These are phyloP conservation scores for Fusarium sp. DNA, from an alignment of 2,329 filamentous ascomycete species.

Conservation along the genomic window DNA sequence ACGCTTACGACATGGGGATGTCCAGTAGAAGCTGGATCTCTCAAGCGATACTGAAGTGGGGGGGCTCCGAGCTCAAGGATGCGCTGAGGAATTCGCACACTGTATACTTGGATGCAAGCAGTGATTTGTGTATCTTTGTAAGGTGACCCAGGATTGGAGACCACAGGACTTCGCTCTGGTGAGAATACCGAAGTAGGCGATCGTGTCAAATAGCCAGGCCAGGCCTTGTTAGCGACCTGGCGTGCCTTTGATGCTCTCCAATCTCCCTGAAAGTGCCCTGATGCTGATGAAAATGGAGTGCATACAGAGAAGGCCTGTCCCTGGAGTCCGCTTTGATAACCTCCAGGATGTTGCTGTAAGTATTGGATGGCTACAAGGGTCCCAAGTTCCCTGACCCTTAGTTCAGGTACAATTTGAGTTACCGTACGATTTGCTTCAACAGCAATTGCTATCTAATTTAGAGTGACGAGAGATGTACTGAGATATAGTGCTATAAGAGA, in stretches of 20 bases:
- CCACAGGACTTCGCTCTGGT: not conserved
- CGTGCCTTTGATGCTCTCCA: slow-evolving; percentile 9
- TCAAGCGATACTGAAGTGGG: slow-evolving; percentile 24
- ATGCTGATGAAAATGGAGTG: slow-evolving; percentile 27
- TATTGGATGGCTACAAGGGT: slow-evolving; percentile 12
- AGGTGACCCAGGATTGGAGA: not conserved
- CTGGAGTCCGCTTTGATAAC: slow-evolving; percentile 31
- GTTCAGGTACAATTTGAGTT: slow-evolving; percentile 18
- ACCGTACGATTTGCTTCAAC: not conserved
- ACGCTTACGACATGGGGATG: slow-evolving; percentile 16
- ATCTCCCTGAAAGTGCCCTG: slow-evolving; percentile 20
- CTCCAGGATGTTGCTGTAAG: slow-evolving; percentile 24
- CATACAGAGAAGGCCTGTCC: slow-evolving; percentile 23
- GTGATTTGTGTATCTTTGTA: slow-evolving; percentile 23
- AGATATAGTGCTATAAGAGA: not conserved
- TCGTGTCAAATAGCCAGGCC: not conserved
- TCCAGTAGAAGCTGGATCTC: slow-evolving; percentile 22
- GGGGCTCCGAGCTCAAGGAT: slow-evolving; percentile 44
- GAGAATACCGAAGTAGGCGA: not conserved
- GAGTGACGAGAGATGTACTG: not conserved
- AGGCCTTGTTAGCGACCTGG: slow-evolving; percentile 7
- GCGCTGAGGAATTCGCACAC: slow-evolving; percentile 40
- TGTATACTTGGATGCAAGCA: slow-evolving; percentile 37
- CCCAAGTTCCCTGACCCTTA: slow-evolving; percentile 8
- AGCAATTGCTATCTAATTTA: not conserved